These are phyloP conservation scores for Penicillium soppii DNA, from an alignment of 495 filamentous ascomycete species.

Conservation along the genomic window DNA sequence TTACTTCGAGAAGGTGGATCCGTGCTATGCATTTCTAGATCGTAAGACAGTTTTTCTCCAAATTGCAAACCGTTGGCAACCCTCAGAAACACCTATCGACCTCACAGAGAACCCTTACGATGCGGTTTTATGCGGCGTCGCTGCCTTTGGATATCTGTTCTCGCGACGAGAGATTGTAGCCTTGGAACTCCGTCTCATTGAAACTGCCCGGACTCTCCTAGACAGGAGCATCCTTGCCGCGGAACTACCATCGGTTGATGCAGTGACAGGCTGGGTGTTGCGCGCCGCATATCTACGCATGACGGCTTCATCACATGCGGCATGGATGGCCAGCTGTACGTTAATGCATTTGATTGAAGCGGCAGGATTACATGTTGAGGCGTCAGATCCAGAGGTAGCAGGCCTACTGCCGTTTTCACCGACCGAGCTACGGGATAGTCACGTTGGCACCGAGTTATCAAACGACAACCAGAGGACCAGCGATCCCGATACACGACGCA, in stretches of 20 bases:
- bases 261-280: constrained; percentile 52
- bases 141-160: constrained; percentile 49
- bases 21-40: constrained; percentile 52
- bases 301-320: constrained; percentile 50
- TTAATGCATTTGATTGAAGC: constrained; percentile 57
- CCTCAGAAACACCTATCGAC: constrained; percentile 10
- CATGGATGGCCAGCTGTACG: constrained; percentile 57
- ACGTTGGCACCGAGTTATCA: constrained; percentile 1
- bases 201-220: constrained; percentile 43
- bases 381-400: constrained; percentile 18
- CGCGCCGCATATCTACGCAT: constrained; percentile 52
- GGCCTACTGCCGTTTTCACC: constrained; percentile 8
- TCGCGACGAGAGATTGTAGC: constrained; percentile 32
- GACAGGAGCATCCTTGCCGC: constrained; percentile 36
- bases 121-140: constrained; percentile 46
- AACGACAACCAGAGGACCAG: constrained; percentile 6
- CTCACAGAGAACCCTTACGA: constrained; percentile 36
- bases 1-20: constrained; percentile 52
- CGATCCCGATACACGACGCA: constrained; percentile 39
- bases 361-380: constrained; percentile 50
- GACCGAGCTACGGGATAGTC: constrained; percentile 14
- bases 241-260: constrained; percentile 34
- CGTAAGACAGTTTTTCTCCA: constrained; percentile 28
- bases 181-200: constrained; percentile 37
- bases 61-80: constrained; percentile 39